phyloP scores from a whole-genome alignment of 768 basidiomycete species.

The Astraeus odoratus region DNA sequence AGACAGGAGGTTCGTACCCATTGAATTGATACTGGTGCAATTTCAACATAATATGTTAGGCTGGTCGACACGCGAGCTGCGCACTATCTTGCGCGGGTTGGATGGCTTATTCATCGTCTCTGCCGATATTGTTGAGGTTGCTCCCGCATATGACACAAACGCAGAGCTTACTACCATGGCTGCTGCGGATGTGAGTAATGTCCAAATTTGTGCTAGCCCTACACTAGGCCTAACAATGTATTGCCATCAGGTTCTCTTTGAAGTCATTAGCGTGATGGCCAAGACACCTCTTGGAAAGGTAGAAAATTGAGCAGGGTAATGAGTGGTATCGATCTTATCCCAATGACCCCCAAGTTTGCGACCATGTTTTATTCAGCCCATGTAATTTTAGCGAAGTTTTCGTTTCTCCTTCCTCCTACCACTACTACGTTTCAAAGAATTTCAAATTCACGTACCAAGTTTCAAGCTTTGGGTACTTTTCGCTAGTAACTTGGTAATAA shows the following conservation, averaged over 20 bases:
- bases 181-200: conserved; percentile 46
- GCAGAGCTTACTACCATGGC: conserved; percentile 60
- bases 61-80: conserved; percentile 79
- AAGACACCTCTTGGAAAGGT: conserved; percentile 71
- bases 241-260: conserved; percentile 53
- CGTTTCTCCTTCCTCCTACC: no score
- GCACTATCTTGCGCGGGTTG: conserved; percentile 68
- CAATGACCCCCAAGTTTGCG: no score
- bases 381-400: no score
- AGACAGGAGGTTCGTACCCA: conserved; percentile 60
- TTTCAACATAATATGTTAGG: no score
- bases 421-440: no score
- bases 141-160: conserved; percentile 71
- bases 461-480: no score
- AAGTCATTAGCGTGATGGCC: conserved; percentile 72
- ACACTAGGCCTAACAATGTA: conserved; percentile 6
- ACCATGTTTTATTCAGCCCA: no score
- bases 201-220: conserved; percentile 3
- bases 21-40: no score
- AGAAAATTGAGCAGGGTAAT: conserved; percentile 9
- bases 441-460: no score
- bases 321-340: not conserved
- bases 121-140: conserved; percentile 81
- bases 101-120: conserved; percentile 73
- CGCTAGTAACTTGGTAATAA: no score